Base-by-base conservation (phyloP, 164 flowering plant species). In the Santalum album region DNA sequence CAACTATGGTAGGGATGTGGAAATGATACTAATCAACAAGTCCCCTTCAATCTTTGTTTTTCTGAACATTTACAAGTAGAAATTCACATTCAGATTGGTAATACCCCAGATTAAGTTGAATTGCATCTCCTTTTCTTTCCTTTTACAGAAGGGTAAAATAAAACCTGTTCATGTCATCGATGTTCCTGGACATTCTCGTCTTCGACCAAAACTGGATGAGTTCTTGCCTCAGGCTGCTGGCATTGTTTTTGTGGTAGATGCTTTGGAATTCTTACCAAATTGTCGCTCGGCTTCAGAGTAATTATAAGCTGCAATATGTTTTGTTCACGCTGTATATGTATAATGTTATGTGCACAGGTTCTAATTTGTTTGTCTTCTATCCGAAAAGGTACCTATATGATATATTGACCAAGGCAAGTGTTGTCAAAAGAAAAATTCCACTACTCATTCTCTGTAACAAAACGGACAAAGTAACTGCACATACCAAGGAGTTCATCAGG, bases 101-200 rank as follows among this genome's bases (percentile, higher is more conserved):
- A n/a, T n/a, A n/a, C n/a, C n/a, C n/a, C n/a, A n/a, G n/a, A n/a
- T n/a, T n/a, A n/a, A n/a, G n/a, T n/a, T n/a, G n/a, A n/a, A n/a
- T n/a, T n/a, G n/a, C n/a, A n/a, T n/a, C n/a, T n/a, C n/a, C n/a
- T n/a, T n/a, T n/a, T 32, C 40, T 23, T 35, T 16, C 59, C 54
- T 47, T n/a, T n/a, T n/a, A 54, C 69, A 74, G 81, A 72, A 64
- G 56, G 81, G 65, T 1, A 80, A 73, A 51, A 22, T 65, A 16
- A 70, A 68, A 59, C 95, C 91, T 56, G 83, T 89, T 50, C 91
- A 76, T 67, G 49, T 92, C 21, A 78, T 92, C 61, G 96, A 89
- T 77, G 84, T 89, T 72, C 96, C 96, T 66, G 96, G 98, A 57
- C 96, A 92, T 66, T 78, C 90, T 46, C 95, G 94, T 34, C 96